Percentiles rank a stretch among this genome's conserved stretches.
Conservation (phyloP, 305 asterid genomes). For the Euphrasia arctica region DNA sequence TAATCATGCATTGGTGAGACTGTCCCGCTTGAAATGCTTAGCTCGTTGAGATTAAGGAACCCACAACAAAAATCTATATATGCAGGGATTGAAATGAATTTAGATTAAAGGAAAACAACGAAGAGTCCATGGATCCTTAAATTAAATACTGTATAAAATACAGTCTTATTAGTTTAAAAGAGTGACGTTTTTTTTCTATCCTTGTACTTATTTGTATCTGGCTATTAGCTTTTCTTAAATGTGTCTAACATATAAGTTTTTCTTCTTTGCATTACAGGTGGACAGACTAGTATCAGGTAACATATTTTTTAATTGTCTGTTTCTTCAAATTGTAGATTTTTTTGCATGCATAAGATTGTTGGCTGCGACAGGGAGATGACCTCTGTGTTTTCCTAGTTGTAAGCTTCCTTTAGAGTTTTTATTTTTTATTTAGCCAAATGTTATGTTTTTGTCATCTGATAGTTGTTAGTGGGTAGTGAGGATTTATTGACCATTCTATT, state of each 20-base stretch:
- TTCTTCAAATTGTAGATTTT: neutral
- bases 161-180: too few relatives aligned
- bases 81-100: neutral
- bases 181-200: too few relatives aligned
- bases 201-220: too few relatives aligned
- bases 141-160: too few relatives aligned
- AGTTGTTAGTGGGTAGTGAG: neutral
- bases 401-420: too few relatives aligned
- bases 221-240: too few relatives aligned
- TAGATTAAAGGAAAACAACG: neutral
- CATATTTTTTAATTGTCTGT: constrained; percentile 18
- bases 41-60: neutral
- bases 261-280: constrained; percentile 58
- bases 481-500: neutral
- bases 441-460: neutral
- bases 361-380: neutral
- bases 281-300: constrained; percentile 98
- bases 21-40: neutral
- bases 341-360: constrained; percentile 2
- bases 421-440: too few relatives aligned
- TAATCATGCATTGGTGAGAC: neutral
- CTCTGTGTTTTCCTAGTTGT: too few relatives aligned
- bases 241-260: constrained; percentile 13
- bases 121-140: neutral
- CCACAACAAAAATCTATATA: neutral